Evolutionary conservation across 371 early-diverging fungal species (phyloP), one percentile per base, ranked within the genome.

Genomic region (Mucor saturninus): DNA sequence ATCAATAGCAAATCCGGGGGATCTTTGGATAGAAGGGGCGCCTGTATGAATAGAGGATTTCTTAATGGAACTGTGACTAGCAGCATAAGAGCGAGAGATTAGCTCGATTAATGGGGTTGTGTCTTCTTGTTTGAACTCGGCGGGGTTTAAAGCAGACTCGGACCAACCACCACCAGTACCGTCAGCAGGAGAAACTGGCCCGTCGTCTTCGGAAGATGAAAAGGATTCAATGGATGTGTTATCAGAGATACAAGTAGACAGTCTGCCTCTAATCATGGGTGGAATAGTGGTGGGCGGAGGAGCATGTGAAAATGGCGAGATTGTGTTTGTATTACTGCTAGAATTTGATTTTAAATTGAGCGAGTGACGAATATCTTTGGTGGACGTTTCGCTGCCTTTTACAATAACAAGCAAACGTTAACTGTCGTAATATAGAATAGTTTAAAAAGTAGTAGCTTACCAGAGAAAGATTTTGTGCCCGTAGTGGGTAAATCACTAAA

Each of bases 401-500:
- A 28, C 28, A 15, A 14, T 35, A 59, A 31, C 42, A 5, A 30
- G 9, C n/a, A 8, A 15, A 26, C 40, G 9, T 39, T 3, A 37
- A 15, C 15, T 8, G n/a, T 51, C 14, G 29, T 9, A 52, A 11
- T 32, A 2, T 13, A 14, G 14, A n/a, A 13, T 43, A 43, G 35
- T 35, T 35, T 35, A 8, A 10, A 43, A 43, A 14, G 14, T 43
- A 5, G 5, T 43, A n/a, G 13, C 14, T 43, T 43, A 43, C 43
- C 43, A 43, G 43, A 43, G 43, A 15, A 43, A 43, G 43, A 43
- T n/a, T 10, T 43, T 43, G 15, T 13, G 2, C 43, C n/a, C 5
- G 0, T 43, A 13, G 5, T 43, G 14, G 43, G 43, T 8, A 62
- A 28, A 38, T 62, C 62, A 45, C 55, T 62, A 37, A 54, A 62